These are phyloP conservation scores for Myriangium duriaei DNA, from an alignment of 2,329 filamentous ascomycete genomes.

Conservation along the genomic window DNA sequence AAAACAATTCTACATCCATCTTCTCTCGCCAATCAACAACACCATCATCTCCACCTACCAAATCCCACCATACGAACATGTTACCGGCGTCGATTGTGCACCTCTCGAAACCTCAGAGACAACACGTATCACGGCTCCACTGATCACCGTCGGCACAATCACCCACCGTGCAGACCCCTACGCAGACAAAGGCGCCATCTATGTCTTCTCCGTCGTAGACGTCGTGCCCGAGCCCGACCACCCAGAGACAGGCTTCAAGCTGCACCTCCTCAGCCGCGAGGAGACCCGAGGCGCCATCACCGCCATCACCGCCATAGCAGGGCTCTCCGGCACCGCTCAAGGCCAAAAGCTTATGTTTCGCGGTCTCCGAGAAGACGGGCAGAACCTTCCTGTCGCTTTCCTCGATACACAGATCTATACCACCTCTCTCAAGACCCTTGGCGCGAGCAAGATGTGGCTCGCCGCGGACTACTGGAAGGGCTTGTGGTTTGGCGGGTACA, in stretches of 20 bases:
- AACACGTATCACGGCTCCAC: constrained; percentile 70
- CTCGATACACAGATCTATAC: constrained; percentile 97
- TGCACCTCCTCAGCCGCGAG: constrained; percentile 80
- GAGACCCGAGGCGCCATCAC: constrained; percentile 89
- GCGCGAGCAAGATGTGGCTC: constrained; percentile 70
- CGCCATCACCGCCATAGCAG: constrained; percentile 68
- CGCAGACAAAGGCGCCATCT: constrained; percentile 69
- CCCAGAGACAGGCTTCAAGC: constrained; percentile 71
- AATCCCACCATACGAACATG: constrained; percentile 61
- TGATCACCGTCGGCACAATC: constrained; percentile 76
- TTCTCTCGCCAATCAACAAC: constrained; percentile 68
- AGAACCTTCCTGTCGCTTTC: constrained; percentile 84
- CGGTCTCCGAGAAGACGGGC: constrained; percentile 89
- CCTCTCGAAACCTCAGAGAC: constrained; percentile 83
- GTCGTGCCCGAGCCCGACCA: constrained; percentile 81
- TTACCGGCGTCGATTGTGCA: constrained; percentile 72
- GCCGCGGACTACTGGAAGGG: constrained; percentile 88
- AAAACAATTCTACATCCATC: constrained; percentile 60
- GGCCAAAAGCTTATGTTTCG: constrained; percentile 93
- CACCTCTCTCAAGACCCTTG: constrained; percentile 69
- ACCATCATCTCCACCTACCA: constrained; percentile 63
- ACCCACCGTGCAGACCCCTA: constrained; percentile 83
- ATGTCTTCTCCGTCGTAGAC: constrained; percentile 81
- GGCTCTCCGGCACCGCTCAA: constrained; percentile 84
- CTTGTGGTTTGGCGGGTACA: constrained; percentile 91